phyloP scores from a whole-genome alignment of 2,329 filamentous ascomycete genomes.

The Fusarium sp. region DNA sequence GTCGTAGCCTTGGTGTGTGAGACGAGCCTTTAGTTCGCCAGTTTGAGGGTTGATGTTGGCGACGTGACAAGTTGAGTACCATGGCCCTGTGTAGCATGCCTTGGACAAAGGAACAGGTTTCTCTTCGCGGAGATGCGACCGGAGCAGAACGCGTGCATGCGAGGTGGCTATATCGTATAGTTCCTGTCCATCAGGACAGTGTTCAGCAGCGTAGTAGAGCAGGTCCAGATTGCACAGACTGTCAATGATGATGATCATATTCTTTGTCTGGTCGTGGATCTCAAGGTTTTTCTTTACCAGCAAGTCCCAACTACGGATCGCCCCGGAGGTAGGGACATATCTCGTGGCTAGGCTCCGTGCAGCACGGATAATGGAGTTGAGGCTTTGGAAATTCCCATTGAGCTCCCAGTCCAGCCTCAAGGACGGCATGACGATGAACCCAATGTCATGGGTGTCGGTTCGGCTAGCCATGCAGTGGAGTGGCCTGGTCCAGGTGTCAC shows the following conservation, averaged over 20 bases:
- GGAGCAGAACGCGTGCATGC: slow-evolving; percentile 55
- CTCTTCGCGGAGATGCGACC: slow-evolving; percentile 53
- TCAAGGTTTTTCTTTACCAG: slow-evolving; percentile 45
- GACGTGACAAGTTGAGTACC: slow-evolving; percentile 50
- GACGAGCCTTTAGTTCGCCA: slow-evolving; percentile 13
- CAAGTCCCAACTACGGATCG: slow-evolving; percentile 63
- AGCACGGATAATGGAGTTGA: slow-evolving; percentile 55
- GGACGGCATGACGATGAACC: slow-evolving; percentile 64
- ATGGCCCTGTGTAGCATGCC: slow-evolving; percentile 31
- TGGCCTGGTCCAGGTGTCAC: slow-evolving; percentile 26
- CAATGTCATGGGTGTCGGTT: slow-evolving; percentile 65
- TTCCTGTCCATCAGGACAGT: slow-evolving; percentile 42
- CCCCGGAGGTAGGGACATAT: slow-evolving; percentile 54
- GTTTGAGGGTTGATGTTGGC: slow-evolving; percentile 52
- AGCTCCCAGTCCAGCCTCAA: slow-evolving; percentile 61
- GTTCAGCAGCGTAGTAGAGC: slow-evolving; percentile 48
- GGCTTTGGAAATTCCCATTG: slow-evolving; percentile 50
- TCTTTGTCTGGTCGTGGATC: slow-evolving; percentile 43
- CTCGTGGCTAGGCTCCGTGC: slow-evolving; percentile 57
- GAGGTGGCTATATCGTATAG: slow-evolving; percentile 51
- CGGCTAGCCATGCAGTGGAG: slow-evolving; percentile 51
- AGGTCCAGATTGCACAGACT: slow-evolving; percentile 56
- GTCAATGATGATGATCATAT: slow-evolving; percentile 55
- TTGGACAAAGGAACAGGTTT: neutral
- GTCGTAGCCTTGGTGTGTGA: slow-evolving; percentile 60